Evolutionary conservation across 768 basidiomycete species (phyloP).

Genomic region (Leucosporidium yakuticum): DNA sequence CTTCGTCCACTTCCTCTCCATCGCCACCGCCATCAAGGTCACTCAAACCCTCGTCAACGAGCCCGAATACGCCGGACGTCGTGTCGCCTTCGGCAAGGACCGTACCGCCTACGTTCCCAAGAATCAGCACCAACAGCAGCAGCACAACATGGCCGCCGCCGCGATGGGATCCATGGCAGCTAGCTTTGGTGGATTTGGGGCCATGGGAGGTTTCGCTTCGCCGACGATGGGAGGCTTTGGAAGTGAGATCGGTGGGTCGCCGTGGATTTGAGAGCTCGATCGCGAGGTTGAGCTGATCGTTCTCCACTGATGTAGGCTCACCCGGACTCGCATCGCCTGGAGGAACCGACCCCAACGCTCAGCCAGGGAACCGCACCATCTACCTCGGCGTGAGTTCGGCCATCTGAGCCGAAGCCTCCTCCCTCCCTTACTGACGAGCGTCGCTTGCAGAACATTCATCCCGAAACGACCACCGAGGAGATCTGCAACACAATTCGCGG

Average conservation of each 20-base stretch:
- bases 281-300: constrained; percentile 5
- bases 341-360: constrained; percentile 41
- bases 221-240: constrained; percentile 29
- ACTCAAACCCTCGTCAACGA: constrained; percentile 88
- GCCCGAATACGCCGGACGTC: constrained; percentile 77
- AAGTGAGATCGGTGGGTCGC: constrained; percentile 27
- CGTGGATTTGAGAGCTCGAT: constrained; percentile 43
- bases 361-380: constrained; percentile 80
- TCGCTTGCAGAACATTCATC: constrained; percentile 65
- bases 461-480: constrained; percentile 90
- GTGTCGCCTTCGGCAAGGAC: constrained; percentile 98
- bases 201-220: constrained; percentile 33
- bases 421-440: neutral
- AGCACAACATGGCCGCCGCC: constrained; percentile 45
- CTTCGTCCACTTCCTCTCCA: constrained; percentile 96
- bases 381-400: constrained; percentile 60
- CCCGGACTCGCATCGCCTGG: constrained; percentile 31
- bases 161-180: constrained; percentile 42
- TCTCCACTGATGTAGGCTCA: constrained; percentile 26
- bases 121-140: constrained; percentile 65
- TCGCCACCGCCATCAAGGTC: constrained; percentile 92
- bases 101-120: constrained; percentile 88
- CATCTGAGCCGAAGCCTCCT: neutral
- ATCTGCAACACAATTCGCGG: constrained; percentile 93
- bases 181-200: constrained; percentile 39